These are phyloP conservation scores for Colletotrichum chlorophyti DNA, from an alignment of 2,329 filamentous ascomycete species.

Conservation along the genomic window DNA sequence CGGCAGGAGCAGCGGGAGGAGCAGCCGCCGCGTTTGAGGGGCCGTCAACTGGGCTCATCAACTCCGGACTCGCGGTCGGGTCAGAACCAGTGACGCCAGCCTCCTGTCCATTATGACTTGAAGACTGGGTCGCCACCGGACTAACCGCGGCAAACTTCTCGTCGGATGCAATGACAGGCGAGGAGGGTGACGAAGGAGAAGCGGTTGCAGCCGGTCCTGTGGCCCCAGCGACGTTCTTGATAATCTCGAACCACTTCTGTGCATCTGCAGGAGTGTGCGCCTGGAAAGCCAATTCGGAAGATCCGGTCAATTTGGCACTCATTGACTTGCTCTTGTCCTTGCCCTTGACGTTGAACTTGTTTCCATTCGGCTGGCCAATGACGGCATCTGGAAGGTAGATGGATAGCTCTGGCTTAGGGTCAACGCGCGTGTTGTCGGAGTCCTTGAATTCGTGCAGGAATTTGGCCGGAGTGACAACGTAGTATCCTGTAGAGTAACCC, in stretches of 20 bases:
- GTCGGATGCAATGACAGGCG: slow-evolving; percentile 39
- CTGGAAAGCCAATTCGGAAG: slow-evolving; percentile 85
- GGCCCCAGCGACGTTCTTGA: slow-evolving; percentile 66
- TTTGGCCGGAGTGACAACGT: slow-evolving; percentile 86
- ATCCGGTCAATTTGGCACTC: slow-evolving; percentile 80
- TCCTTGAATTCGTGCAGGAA: slow-evolving; percentile 98
- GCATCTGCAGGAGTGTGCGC: slow-evolving; percentile 83
- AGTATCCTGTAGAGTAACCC: slow-evolving; percentile 83
- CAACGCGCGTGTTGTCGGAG: slow-evolving; percentile 73
- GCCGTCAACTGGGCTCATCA: slow-evolving; percentile 23
- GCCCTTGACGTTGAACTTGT: slow-evolving; percentile 94
- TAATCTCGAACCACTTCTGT: slow-evolving; percentile 82
- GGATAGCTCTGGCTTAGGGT: slow-evolving; percentile 84
- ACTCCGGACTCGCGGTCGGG: slow-evolving; percentile 19
- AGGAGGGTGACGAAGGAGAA: slow-evolving; percentile 39
- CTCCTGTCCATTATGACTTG: slow-evolving; percentile 52
- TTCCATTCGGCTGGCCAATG: slow-evolving; percentile 73
- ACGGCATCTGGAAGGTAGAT: slow-evolving; percentile 92
- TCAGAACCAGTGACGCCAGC: slow-evolving; percentile 49
- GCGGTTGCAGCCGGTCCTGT: slow-evolving; percentile 43
- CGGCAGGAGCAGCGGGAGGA: slow-evolving; percentile 3
- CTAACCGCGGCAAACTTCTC: slow-evolving; percentile 32
- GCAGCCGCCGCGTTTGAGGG: slow-evolving; percentile 4
- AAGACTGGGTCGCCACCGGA: slow-evolving; percentile 31
- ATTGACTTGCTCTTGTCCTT: slow-evolving; percentile 87